Conservation (phyloP, 2,329 filamentous ascomycete genomes). For the Myrmaecium sp. region DNA sequence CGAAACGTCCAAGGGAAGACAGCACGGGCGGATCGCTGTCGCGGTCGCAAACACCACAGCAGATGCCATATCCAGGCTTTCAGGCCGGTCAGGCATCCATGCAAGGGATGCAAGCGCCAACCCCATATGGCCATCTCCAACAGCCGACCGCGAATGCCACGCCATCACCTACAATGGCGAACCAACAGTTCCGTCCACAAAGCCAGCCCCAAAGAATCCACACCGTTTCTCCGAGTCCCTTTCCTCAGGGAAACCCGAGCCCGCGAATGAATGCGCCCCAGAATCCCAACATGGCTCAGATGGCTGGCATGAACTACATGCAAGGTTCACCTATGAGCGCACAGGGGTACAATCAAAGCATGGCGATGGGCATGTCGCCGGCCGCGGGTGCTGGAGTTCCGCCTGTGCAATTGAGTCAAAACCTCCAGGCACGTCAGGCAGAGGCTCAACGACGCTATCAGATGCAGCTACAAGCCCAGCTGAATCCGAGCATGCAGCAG, state of each 20-base stretch:
- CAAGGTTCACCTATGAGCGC: constrained; percentile 16
- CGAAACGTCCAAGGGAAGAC: constrained; percentile 79
- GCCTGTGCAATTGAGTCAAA: constrained; percentile 31
- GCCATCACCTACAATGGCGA: constrained; percentile 82
- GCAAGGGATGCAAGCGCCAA: constrained; percentile 46
- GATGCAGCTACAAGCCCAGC: constrained; percentile 54
- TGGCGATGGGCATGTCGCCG: constrained; percentile 15
- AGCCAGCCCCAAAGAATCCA: constrained; percentile 57
- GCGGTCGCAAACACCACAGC: constrained; percentile 82
- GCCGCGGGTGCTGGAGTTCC: constrained; percentile 14
- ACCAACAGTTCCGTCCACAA: constrained; percentile 53
- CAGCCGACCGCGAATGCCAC: constrained; percentile 68
- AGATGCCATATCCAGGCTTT: constrained; percentile 55
- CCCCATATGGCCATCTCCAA: constrained; percentile 67
- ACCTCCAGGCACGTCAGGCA: constrained; percentile 31
- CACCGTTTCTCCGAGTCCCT: constrained; percentile 83
- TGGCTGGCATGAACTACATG: constrained; percentile 18
- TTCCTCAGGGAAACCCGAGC: constrained; percentile 61
- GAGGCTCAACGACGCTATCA: constrained; percentile 70
- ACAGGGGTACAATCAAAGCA: constrained; percentile 23
- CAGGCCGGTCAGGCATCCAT: constrained; percentile 33
- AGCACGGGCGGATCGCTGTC: constrained; percentile 71
- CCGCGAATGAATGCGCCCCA: constrained; percentile 58
- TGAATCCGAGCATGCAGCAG: too few species aligned
- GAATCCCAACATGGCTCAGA: constrained; percentile 32